Conservation (phyloP, 2,329 filamentous ascomycete species). For the Clarireedia homoeocarpa region DNA sequence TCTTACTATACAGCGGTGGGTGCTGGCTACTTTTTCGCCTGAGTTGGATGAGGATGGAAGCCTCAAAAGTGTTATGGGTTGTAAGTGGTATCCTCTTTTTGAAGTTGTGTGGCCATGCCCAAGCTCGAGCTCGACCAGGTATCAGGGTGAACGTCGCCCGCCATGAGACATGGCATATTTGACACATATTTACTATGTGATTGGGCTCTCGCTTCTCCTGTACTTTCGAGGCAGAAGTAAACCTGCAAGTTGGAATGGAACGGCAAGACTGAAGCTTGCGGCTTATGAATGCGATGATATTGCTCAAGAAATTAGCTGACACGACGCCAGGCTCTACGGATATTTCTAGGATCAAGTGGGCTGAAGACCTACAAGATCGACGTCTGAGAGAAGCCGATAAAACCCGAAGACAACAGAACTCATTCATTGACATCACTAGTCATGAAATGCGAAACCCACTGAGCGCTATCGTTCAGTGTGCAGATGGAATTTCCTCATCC, state of each 20-base stretch:
- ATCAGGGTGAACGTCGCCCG: neutral
- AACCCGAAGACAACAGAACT: slow-evolving; percentile 62
- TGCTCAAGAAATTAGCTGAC: no score
- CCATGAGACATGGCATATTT: no score
- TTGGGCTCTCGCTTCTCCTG: neutral
- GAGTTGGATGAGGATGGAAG: slow-evolving; percentile 56
- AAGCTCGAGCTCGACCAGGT: neutral
- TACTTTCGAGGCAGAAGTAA: neutral
- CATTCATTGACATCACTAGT: slow-evolving; percentile 69
- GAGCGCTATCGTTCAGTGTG: slow-evolving; percentile 66
- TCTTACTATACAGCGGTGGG: slow-evolving; percentile 70
- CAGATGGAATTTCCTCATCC: slow-evolving; percentile 39
- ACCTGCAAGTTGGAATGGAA: no score
- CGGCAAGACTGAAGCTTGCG: no score
- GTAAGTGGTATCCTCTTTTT: slow-evolving; percentile 5
- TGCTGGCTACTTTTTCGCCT: slow-evolving; percentile 67
- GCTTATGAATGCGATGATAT: no score
- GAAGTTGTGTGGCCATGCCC: slow-evolving; percentile 60
- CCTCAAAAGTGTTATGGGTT: slow-evolving; percentile 67
- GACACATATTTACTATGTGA: no score
- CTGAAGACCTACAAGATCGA: slow-evolving; percentile 36
- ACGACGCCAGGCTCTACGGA: slow-evolving; percentile 71
- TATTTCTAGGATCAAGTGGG: slow-evolving; percentile 79
- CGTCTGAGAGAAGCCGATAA: slow-evolving; percentile 45
- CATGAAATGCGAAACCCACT: slow-evolving; percentile 71